phyloP scores from a whole-genome alignment of 1,284 basidiomycete species.

The Fomitopsis schrenkii region DNA sequence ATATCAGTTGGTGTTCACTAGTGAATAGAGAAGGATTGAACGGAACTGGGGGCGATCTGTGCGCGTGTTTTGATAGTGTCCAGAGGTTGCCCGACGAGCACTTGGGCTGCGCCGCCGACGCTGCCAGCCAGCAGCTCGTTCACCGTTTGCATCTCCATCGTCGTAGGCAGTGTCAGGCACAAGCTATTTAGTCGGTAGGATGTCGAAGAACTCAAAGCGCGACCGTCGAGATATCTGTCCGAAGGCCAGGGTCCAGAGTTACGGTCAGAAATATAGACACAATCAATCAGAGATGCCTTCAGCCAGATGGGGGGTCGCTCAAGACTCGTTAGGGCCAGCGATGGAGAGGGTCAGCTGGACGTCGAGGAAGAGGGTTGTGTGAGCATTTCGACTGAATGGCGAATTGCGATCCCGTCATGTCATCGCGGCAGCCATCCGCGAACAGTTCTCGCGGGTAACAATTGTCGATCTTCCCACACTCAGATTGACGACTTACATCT shows the following conservation, averaged over 20 bases:
- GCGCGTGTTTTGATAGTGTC: slow-evolving; percentile 87
- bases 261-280: neutral
- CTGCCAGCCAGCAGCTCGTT: slow-evolving; percentile 79
- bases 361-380: neutral
- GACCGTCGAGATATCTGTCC: too few species aligned
- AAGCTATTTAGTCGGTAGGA: too few species aligned
- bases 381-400: neutral
- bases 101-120: slow-evolving; percentile 75
- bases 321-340: too few species aligned
- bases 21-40: slow-evolving; percentile 10
- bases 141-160: slow-evolving; percentile 41
- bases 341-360: too few species aligned
- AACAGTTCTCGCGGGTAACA: neutral
- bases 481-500: neutral
- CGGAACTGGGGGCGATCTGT: slow-evolving; percentile 70
- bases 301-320: too few species aligned
- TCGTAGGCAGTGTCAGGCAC: too few species aligned
- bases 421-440: neutral
- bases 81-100: slow-evolving; percentile 83
- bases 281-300: neutral
- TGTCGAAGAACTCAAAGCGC: too few species aligned
- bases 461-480: neutral
- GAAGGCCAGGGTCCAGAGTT: too few species aligned
- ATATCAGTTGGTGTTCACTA: slow-evolving; percentile 1
- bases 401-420: neutral